A percentile compares a stretch with the other conserved stretches of the same genome.
Evolutionary conservation across 2,329 filamentous ascomycete species (phyloP).

Genomic region (Hypocrella siamensis): DNA sequence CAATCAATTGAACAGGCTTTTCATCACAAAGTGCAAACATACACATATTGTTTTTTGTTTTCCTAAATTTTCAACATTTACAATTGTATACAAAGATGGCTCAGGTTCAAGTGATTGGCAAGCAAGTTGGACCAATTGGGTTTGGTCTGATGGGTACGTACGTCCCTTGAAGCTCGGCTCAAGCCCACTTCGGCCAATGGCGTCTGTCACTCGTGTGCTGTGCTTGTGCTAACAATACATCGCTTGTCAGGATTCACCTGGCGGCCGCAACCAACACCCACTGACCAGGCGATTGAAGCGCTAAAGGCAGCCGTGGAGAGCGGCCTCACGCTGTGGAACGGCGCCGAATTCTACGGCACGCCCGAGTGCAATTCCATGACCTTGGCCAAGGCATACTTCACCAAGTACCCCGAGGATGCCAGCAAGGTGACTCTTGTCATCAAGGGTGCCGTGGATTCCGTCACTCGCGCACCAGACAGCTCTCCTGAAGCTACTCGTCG

Average conservation of each 20-base stretch:
- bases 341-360: slow-evolving; percentile 48
- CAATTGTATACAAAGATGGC: background rate
- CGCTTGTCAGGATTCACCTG: slow-evolving; percentile 25
- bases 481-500: slow-evolving; percentile 36
- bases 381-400: slow-evolving; percentile 46
- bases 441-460: slow-evolving; percentile 35
- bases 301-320: slow-evolving; percentile 34
- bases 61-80: too few relatives aligned
- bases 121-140: slow-evolving; percentile 31
- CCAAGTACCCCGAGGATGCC: slow-evolving; percentile 46
- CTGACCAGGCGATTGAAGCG: slow-evolving; percentile 34
- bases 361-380: slow-evolving; percentile 41
- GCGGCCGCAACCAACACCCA: slow-evolving; percentile 20
- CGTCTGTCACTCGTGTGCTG: slow-evolving; percentile 1
- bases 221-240: background rate
- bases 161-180: too few relatives aligned
- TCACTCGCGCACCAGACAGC: slow-evolving; percentile 26
- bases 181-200: background rate
- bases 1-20: too few relatives aligned
- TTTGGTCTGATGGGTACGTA: slow-evolving; percentile 37
- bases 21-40: too few relatives aligned
- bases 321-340: slow-evolving; percentile 42
- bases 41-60: too few relatives aligned
- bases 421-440: slow-evolving; percentile 44
- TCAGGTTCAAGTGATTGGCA: slow-evolving; percentile 14